A percentile compares a stretch with the other conserved stretches of the same genome.
Conservation (phyloP, 352 stramenopile genomes). For the Phytophthora palmivora region DNA sequence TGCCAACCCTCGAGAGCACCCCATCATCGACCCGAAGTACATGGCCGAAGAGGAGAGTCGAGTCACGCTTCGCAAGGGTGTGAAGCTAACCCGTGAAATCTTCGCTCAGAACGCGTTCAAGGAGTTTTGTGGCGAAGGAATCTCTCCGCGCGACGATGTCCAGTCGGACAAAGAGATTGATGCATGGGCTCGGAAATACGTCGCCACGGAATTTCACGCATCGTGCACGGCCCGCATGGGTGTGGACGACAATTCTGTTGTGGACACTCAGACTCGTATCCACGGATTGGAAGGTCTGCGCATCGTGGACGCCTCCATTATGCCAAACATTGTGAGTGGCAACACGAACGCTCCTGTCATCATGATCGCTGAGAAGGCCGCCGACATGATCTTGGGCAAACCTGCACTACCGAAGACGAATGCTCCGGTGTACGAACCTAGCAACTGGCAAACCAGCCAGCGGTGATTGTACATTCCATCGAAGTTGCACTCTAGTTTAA, state of each 20-base stretch:
- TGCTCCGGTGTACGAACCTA: slow-evolving; percentile 60
- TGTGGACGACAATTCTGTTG: slow-evolving; percentile 70
- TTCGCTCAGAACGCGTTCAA: slow-evolving; percentile 84
- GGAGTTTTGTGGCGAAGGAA: slow-evolving; percentile 69
- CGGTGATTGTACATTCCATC: slow-evolving; percentile 33
- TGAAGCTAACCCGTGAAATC: slow-evolving; percentile 80
- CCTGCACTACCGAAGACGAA: slow-evolving; percentile 59
- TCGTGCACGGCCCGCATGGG: slow-evolving; percentile 89
- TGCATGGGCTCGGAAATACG: slow-evolving; percentile 75
- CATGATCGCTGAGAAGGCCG: slow-evolving; percentile 41
- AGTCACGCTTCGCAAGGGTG: slow-evolving; percentile 67
- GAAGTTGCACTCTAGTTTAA: no score
- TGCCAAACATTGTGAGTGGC: slow-evolving; percentile 93
- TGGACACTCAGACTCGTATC: slow-evolving; percentile 85
- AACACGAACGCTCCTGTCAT: slow-evolving; percentile 93
- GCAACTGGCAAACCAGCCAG: slow-evolving; percentile 70
- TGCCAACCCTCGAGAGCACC: slow-evolving; percentile 62
- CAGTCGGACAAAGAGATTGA: slow-evolving; percentile 73
- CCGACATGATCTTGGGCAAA: slow-evolving; percentile 18
- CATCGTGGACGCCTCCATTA: slow-evolving; percentile 92
- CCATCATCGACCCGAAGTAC: slow-evolving; percentile 87
- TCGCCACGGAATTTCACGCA: slow-evolving; percentile 82
- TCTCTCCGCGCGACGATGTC: slow-evolving; percentile 59
- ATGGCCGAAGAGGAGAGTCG: slow-evolving; percentile 71
- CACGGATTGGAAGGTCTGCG: slow-evolving; percentile 83